Conservation (phyloP, 805 yeast species). For the Zygotorulaspora florentina region DNA sequence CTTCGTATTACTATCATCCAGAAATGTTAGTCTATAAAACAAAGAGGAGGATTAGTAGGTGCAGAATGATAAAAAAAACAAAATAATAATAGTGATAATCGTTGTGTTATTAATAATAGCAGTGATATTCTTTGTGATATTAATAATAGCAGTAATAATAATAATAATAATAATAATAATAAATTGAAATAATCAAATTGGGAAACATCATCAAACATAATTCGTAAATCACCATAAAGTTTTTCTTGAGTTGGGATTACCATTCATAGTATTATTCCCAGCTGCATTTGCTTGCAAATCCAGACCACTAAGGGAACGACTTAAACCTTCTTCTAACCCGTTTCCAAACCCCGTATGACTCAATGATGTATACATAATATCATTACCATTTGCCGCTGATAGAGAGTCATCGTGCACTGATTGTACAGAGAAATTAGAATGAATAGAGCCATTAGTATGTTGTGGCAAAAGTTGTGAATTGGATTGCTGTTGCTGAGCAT, state of each 20-base stretch:
- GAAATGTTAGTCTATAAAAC: too few species aligned
- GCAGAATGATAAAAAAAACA: background rate
- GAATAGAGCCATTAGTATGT: slow-evolving; percentile 34
- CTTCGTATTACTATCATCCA: too few species aligned
- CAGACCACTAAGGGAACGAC: slow-evolving; percentile 33
- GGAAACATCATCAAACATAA: slow-evolving; percentile 1
- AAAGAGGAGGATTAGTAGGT: background rate
- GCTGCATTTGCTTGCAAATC: slow-evolving; percentile 24
- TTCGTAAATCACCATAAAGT: slow-evolving; percentile 12
- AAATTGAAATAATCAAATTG: background rate
- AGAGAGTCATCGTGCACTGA: slow-evolving; percentile 27
- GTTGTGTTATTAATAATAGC: background rate
- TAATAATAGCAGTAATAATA: background rate
- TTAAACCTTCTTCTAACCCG: slow-evolving; percentile 30
- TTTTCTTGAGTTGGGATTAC: slow-evolving; percentile 12
- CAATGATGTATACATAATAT: slow-evolving; percentile 19
- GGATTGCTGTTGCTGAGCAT: slow-evolving; percentile 7
- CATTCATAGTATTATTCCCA: slow-evolving; percentile 4
- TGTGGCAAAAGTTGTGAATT: slow-evolving; percentile 26
- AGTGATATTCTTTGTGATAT: background rate
- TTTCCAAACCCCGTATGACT: slow-evolving; percentile 17
- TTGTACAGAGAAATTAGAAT: slow-evolving; percentile 33
- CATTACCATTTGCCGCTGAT: slow-evolving; percentile 14
- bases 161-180: background rate
- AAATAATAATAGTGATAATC: background rate